These are phyloP conservation scores for Leptosphaerulina australis DNA, from an alignment of 2,329 filamentous ascomycete genomes.

Conservation along the genomic window DNA sequence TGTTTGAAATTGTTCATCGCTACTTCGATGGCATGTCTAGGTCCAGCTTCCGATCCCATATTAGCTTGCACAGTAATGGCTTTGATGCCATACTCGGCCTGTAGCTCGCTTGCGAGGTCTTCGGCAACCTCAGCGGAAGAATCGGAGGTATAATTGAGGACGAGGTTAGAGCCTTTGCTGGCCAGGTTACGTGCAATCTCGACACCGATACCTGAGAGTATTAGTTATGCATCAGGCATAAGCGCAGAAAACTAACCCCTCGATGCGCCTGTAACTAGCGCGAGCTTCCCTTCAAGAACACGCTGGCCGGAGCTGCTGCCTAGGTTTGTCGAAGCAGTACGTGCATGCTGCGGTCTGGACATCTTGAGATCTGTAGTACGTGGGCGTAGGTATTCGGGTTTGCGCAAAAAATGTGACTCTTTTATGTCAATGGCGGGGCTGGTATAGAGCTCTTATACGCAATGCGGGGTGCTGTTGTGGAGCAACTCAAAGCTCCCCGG, in stretches of 20 bases:
- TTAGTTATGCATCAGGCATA: no score
- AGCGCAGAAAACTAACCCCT: no score
- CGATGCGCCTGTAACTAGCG: conserved; percentile 79
- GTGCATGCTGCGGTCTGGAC: conserved; percentile 46
- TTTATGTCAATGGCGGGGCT: conserved; percentile 7
- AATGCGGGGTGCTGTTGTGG: conserved; percentile 20
- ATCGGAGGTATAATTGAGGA: conserved; percentile 74
- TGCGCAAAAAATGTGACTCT: not conserved
- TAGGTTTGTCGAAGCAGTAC: conserved; percentile 51
- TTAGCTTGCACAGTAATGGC: conserved; percentile 72
- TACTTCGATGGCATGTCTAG: conserved; percentile 63
- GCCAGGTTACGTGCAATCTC: conserved; percentile 73
- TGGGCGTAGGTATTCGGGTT: not conserved
- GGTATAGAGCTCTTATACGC: conserved; percentile 12
- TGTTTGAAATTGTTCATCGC: conserved; percentile 64
- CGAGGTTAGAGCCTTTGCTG: conserved; percentile 70
- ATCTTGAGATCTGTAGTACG: conserved; percentile 31
- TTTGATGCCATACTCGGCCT: conserved; percentile 62
- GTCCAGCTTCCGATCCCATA: conserved; percentile 67
- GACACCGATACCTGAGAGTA: conserved; percentile 70
- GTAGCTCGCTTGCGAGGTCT: conserved; percentile 63
- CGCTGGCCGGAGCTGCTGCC: conserved; percentile 38
- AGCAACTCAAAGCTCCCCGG: conserved; percentile 12
- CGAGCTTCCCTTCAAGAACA: conserved; percentile 71
- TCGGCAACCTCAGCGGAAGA: conserved; percentile 60